These are phyloP conservation scores for Aspergillus sergii DNA, from an alignment of 2,329 filamentous ascomycete species.

Conservation along the genomic window DNA sequence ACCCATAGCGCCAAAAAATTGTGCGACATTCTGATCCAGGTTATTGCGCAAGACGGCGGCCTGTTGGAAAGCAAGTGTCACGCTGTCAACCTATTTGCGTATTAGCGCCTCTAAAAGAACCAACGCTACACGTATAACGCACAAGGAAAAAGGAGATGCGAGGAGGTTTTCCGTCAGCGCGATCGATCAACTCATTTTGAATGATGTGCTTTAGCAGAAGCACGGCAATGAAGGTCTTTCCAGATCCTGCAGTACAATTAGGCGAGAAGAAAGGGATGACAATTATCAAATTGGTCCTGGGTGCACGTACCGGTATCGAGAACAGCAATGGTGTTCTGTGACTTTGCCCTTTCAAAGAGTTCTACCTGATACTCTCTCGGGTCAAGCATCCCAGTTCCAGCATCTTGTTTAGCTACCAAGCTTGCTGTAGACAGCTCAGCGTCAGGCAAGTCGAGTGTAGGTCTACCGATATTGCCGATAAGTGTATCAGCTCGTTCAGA, in stretches of 20 bases:
- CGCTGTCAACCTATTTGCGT: constrained; percentile 69
- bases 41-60: constrained; percentile 79
- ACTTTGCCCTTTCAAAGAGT: constrained; percentile 83
- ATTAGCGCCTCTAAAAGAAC: constrained; percentile 15
- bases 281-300: background rate
- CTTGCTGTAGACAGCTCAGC: constrained; percentile 58
- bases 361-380: constrained; percentile 91
- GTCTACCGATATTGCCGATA: constrained; percentile 43
- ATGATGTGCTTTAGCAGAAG: constrained; percentile 77
- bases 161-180: constrained; percentile 60
- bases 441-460: constrained; percentile 33
- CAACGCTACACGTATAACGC: constrained; percentile 5
- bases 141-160: constrained; percentile 85
- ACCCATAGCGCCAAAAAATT: constrained; percentile 72
- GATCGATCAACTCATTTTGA: constrained; percentile 73
- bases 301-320: constrained; percentile 72
- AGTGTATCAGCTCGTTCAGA: constrained; percentile 46
- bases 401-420: constrained; percentile 56
- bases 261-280: background rate
- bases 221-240: constrained; percentile 95
- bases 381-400: constrained; percentile 66
- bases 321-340: constrained; percentile 86
- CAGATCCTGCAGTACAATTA: constrained; percentile 63
- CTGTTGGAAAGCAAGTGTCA: constrained; percentile 89
- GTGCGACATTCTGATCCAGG: constrained; percentile 72